Base-by-base conservation (phyloP, 768 basidiomycete genomes). In the Phylloporus sp. region DNA sequence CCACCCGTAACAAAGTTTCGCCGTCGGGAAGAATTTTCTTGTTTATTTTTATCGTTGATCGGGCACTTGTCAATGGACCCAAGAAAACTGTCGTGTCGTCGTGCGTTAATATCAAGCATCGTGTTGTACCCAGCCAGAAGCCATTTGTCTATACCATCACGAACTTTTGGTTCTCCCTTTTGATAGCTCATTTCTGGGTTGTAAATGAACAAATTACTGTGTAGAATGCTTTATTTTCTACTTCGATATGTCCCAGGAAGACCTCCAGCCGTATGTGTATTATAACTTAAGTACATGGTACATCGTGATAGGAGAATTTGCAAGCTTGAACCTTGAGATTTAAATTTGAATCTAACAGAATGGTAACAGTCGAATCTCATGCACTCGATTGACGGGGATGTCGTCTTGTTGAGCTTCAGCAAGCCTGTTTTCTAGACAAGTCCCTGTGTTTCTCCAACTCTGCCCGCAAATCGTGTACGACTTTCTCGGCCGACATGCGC, bases 401-500 rank as follows among this genome's bases (percentile, higher is more conserved):
- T n/a, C 24, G 7, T 40, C 28, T 38, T 35, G 21, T n/a, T 10
- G 32, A 48, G 13, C 34, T 22, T 38, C 37, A 35, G 23, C 27
- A 21, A 14, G 24, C 27, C 23, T 24, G 7, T 20, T 27, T 21
- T 22, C 10, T 4, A 23, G 32, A 14, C 3, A 20, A 15, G 24
- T 44, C 29, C 13, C 35, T 24, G 22, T 29, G 47, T 20, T n/a
- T 44, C 17, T 46, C 42, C 35, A 57, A 20, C 20, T 48, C 27
- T 24, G n/a, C 31, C 23, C 46, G 57, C 41, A 65, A 39, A 10
- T 47, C 52, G 32, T 51, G 44, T 31, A 58, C 48, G 22, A 43
- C 50, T 44, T 53, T 42, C 46, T 72, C 70, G 2, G 64, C 67
- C 29, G 47, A 54, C 32, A 64, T 51, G 26, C 69, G 69, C 35